These are phyloP conservation scores for Nigrospora osmanthi DNA, from an alignment of 2,329 filamentous ascomycete genomes.

Conservation along the genomic window DNA sequence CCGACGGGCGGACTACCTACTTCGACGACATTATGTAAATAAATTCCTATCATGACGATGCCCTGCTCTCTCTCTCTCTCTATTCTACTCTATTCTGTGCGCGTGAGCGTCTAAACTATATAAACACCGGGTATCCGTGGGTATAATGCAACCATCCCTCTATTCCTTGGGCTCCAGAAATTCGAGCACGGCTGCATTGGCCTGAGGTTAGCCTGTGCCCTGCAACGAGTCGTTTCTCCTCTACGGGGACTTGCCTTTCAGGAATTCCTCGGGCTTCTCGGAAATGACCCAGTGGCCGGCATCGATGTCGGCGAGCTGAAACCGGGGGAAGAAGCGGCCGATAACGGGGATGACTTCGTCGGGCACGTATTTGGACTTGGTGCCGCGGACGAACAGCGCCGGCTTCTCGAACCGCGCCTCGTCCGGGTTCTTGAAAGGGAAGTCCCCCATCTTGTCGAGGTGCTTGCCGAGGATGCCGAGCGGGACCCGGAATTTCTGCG, in stretches of 20 bases:
- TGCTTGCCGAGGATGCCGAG: conserved; percentile 60
- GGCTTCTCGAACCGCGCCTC: conserved; percentile 63
- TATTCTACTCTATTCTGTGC: not conserved
- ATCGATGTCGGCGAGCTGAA: conserved; percentile 65
- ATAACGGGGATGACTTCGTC: conserved; percentile 75
- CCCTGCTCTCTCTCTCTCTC: not conserved
- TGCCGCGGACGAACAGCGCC: conserved; percentile 74
- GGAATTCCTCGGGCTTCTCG: conserved; percentile 77
- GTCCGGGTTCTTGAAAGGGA: conserved; percentile 74
- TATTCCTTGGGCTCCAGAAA: conserved; percentile 47
- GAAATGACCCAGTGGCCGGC: conserved; percentile 84
- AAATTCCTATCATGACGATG: too few relatives aligned
- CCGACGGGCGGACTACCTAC: too few relatives aligned
- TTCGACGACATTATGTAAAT: not conserved
- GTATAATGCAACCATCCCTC: conserved; percentile 6
- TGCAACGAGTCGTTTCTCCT: not conserved
- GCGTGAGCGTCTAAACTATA: conserved; percentile 5
- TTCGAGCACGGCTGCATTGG: conserved; percentile 50
- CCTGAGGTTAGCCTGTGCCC: not conserved
- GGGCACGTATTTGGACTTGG: conserved; percentile 68
- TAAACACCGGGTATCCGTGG: conserved; percentile 3
- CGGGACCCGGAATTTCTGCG: conserved; percentile 72
- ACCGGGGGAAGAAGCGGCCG: conserved; percentile 74
- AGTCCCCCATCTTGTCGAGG: conserved; percentile 74
- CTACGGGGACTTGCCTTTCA: conserved; percentile 47